These are phyloP conservation scores for Cyanidiococcus yangmingshanensis DNA, from an alignment of 23 red algal species.

Conservation along the genomic window DNA sequence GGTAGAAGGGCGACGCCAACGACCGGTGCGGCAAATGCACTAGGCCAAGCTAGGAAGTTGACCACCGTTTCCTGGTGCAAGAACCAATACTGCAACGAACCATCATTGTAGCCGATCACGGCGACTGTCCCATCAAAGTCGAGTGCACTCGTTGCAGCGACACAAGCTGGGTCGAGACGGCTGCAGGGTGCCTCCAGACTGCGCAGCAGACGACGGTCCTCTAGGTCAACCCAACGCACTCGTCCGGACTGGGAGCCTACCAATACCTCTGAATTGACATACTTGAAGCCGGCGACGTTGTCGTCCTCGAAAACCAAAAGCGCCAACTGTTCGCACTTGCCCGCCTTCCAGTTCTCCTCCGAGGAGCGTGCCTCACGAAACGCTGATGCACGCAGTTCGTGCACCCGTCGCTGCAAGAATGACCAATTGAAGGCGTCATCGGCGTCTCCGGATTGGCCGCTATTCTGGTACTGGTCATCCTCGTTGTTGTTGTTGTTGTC, in stretches of 20 bases:
- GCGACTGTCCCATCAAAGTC: not conserved
- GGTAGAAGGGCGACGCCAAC: not conserved
- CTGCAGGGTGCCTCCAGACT: not conserved
- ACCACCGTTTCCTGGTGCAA: not conserved
- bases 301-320: conserved; percentile 16
- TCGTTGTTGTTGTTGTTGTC: not conserved
- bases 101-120: not conserved
- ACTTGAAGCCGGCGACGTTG: conserved; percentile 11
- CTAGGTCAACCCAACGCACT: conserved; percentile 3
- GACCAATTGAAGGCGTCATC: not conserved
- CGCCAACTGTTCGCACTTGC: not conserved
- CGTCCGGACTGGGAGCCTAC: conserved; percentile 7
- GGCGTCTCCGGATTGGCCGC: not conserved
- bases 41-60: not conserved
- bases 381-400: not conserved
- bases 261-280: conserved; percentile 8
- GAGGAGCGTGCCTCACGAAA: not conserved
- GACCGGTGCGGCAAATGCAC: not conserved
- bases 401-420: conserved; percentile 3
- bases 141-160: conserved; percentile 11
- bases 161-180: not conserved
- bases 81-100: conserved; percentile 10
- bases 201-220: not conserved
- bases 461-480: not conserved
- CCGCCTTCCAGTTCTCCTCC: not conserved